Evolutionary conservation across 805 yeast species (phyloP).

Genomic region (Saccharomycopsis synnaedendra): DNA sequence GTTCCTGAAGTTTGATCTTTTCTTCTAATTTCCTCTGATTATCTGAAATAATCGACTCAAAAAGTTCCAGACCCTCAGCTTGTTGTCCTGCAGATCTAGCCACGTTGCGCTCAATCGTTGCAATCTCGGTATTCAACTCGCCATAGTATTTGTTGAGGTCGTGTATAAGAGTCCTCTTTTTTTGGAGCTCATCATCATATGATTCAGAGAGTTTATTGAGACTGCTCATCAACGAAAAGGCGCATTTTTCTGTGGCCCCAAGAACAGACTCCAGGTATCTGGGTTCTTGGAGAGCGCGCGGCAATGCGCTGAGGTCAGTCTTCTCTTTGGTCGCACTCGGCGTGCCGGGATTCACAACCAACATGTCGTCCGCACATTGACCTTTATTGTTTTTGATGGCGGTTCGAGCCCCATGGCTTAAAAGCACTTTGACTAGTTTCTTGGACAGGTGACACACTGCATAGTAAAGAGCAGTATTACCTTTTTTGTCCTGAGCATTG

Average conservation of each 20-base stretch:
- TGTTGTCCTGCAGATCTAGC: slow-evolving; percentile 1
- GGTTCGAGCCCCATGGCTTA: slow-evolving; percentile 37
- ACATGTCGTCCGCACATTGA: slow-evolving; percentile 19
- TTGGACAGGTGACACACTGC: slow-evolving; percentile 53
- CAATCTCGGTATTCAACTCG: slow-evolving; percentile 12
- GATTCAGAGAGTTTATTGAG: slow-evolving; percentile 35
- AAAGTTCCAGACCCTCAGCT: not conserved
- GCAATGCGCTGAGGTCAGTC: not conserved
- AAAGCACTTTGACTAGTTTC: slow-evolving; percentile 35
- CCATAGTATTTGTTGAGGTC: slow-evolving; percentile 12
- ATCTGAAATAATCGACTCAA: slow-evolving; percentile 2
- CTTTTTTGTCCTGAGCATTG: slow-evolving; percentile 62
- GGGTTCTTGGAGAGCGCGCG: slow-evolving; percentile 16
- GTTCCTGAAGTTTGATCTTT: slow-evolving; percentile 19
- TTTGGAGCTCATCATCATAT: slow-evolving; percentile 43
- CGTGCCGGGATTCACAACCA: not conserved
- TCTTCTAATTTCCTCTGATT: slow-evolving; percentile 15
- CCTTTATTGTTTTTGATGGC: slow-evolving; percentile 28
- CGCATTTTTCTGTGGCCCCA: slow-evolving; percentile 38
- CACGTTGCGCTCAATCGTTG: slow-evolving; percentile 12
- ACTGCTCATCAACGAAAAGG: slow-evolving; percentile 38
- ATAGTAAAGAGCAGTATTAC: slow-evolving; percentile 70
- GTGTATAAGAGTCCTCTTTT: slow-evolving; percentile 31
- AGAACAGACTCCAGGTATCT: slow-evolving; percentile 42
- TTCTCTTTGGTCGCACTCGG: not conserved